Percentiles rank a stretch among this genome's conserved stretches.
Evolutionary conservation across 441 rosid genomes (phyloP).

Genomic region (California macrophylla): DNA sequence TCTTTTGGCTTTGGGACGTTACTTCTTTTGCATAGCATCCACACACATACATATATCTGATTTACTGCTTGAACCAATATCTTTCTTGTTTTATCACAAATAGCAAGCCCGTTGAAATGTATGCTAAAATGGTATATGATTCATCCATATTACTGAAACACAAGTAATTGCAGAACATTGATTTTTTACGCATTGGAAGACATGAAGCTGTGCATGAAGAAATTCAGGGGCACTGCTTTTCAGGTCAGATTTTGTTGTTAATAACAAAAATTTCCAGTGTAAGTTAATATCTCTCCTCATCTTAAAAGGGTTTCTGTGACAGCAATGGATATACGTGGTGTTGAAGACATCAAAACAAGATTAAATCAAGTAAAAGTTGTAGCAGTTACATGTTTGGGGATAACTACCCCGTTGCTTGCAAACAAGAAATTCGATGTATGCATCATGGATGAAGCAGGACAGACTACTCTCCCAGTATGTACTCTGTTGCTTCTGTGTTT

Average conservation of each 20-base stretch:
- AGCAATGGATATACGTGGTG: slow-evolving; percentile 49
- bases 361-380: slow-evolving; percentile 79
- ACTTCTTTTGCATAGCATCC: background rate
- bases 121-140: background rate
- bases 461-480: slow-evolving; percentile 83
- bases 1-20: background rate
- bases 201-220: slow-evolving; percentile 77
- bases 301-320: slow-evolving; percentile 28
- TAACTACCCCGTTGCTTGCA: slow-evolving; percentile 73
- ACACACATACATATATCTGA: background rate
- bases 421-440: slow-evolving; percentile 83
- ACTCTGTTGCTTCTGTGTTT: slow-evolving; percentile 18
- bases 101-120: background rate
- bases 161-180: slow-evolving; percentile 45
- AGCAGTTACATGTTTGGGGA: slow-evolving; percentile 87
- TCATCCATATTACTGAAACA: slow-evolving; percentile 15
- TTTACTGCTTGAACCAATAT: background rate
- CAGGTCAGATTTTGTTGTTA: slow-evolving; percentile 40
- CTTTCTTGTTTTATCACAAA: background rate
- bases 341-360: slow-evolving; percentile 59
- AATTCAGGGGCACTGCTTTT: slow-evolving; percentile 61
- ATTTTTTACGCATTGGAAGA: slow-evolving; percentile 89
- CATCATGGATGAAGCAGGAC: slow-evolving; percentile 98
- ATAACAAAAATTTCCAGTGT: slow-evolving; percentile 13
- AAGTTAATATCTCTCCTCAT: slow-evolving; percentile 13